Evolutionary conservation across 495 filamentous ascomycete genomes (phyloP).

Genomic region (Penicillium cosmopolitanum): DNA sequence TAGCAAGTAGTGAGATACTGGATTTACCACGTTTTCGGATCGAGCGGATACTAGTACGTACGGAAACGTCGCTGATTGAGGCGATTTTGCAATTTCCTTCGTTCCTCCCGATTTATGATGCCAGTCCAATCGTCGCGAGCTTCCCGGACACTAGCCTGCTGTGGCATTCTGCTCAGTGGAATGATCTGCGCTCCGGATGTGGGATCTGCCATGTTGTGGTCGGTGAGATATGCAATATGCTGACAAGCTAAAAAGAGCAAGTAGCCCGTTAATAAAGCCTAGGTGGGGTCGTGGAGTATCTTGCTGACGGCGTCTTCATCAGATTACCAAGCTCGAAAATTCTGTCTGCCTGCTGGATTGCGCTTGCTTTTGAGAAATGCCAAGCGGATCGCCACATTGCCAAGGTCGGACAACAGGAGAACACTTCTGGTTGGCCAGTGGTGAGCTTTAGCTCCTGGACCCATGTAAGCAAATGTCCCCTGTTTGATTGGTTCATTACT

Average conservation of each 20-base stretch:
- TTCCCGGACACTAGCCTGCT: slow-evolving; percentile 14
- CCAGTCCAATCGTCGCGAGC: slow-evolving; percentile 28
- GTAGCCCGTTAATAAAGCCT: slow-evolving; percentile 9
- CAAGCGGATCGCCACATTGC: neutral
- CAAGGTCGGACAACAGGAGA: neutral
- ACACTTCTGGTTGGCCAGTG: neutral
- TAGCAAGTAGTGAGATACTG: neutral
- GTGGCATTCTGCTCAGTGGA: slow-evolving; percentile 17
- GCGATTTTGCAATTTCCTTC: slow-evolving; percentile 26
- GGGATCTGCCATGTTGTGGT: slow-evolving; percentile 4
- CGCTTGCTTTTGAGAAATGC: neutral
- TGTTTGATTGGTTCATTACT: neutral
- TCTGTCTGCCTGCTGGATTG: neutral
- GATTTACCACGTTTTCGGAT: too few species aligned
- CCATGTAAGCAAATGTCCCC: neutral
- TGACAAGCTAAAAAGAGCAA: slow-evolving; percentile 1
- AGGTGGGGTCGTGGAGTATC: slow-evolving; percentile 1
- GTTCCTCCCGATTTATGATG: slow-evolving; percentile 15
- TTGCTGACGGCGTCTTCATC: neutral
- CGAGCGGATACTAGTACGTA: slow-evolving; percentile 5
- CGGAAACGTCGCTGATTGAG: slow-evolving; percentile 25
- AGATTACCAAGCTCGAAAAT: neutral
- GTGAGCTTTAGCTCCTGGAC: neutral
- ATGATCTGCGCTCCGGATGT: slow-evolving; percentile 10
- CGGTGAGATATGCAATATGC: slow-evolving; percentile 5